Base-by-base conservation (phyloP, 2,329 filamentous ascomycete species). In the Hypomyces perniciosus region DNA sequence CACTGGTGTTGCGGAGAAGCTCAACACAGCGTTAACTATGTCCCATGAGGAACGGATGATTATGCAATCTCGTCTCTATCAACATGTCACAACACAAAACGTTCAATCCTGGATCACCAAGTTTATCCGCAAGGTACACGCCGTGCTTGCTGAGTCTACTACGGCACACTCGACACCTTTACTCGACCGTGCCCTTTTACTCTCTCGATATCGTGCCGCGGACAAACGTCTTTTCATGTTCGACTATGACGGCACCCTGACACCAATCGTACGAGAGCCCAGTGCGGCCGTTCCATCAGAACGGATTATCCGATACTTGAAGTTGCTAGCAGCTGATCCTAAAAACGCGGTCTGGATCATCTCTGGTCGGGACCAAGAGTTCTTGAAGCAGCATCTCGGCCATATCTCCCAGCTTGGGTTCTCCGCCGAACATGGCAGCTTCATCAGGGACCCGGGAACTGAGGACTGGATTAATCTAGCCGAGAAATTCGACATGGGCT, bases 341-440 rank as follows among this genome's bases (percentile, higher is more conserved):
- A 77, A 77, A 51, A 99, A 97, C 62, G 79, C 84, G 1, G 90
- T 99, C n/a, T 99, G 93, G 93, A 95, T 99, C 65, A 96, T 99
- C 62, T 95, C 89, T 48, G 93, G 93, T 8, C 84, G 93, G 57
- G 92, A 97, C 62, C 90, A 96, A 64, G 85, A 86, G 6, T 99
- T 99, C 71, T 72, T 99, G 53, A 83, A 87, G 58, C 85, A 95
- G 58, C 91, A 92, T 73, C 84, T 97, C 66, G 93, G 92, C n/a
- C 86, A 95, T 69, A 95, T 97, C 57, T 68, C 82, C 1, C 84
- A 88, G 63, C 76, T 99, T 9, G 93, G 93, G n/a, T 86, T 99
- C 63, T 95, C 90, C 61, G 93, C 93, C 1, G 93, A 99, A 72
- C 93, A 99, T 64, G 93, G 93, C 47, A 96, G 90, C 64, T 99